Conservation (phyloP, 2,329 filamentous ascomycete species). For the Botrytis fragariae region DNA sequence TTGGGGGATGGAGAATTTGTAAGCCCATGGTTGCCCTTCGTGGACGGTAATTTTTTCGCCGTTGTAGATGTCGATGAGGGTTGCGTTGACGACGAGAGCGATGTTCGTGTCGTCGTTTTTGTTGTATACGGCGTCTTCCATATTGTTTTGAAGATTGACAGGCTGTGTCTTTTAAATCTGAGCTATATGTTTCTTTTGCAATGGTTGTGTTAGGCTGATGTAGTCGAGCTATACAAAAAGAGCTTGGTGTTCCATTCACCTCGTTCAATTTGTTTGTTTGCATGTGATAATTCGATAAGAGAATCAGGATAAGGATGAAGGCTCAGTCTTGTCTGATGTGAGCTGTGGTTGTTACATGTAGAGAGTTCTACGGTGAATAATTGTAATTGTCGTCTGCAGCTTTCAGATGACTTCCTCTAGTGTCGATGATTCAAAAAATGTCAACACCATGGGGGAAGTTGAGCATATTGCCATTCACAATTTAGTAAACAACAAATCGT, state of each 20-base stretch:
- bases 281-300: background rate
- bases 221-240: background rate
- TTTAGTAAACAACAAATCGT: background rate
- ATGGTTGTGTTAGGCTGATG: background rate
- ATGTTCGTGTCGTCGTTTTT: constrained; percentile 16
- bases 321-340: background rate
- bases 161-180: background rate
- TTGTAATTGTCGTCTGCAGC: background rate
- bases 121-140: constrained; percentile 11
- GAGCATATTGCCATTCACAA: background rate
- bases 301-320: background rate
- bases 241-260: background rate
- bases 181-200: background rate
- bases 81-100: constrained; percentile 12
- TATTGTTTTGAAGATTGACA: background rate
- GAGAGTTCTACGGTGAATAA: background rate
- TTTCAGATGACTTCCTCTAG: background rate
- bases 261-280: background rate
- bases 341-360: background rate
- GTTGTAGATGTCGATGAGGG: constrained; percentile 10
- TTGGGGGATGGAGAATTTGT: constrained; percentile 9
- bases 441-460: background rate
- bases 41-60: constrained; percentile 9
- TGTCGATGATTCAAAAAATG: background rate
- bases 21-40: background rate